phyloP scores from a whole-genome alignment of 257 asterid species.

The Petunia secreta region DNA sequence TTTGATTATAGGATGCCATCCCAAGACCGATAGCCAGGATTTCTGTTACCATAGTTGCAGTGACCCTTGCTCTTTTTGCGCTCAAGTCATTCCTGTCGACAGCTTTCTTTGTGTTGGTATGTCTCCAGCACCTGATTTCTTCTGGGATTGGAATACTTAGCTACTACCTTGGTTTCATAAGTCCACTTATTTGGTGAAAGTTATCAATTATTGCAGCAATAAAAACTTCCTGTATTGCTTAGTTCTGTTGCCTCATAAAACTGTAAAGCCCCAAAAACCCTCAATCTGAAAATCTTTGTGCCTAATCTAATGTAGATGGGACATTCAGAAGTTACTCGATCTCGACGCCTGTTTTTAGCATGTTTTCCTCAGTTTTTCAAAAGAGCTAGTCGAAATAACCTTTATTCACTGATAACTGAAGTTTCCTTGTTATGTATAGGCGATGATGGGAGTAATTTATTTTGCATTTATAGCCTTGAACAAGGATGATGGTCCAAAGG shows the following conservation, averaged over 20 bases:
- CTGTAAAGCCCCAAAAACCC: neutral
- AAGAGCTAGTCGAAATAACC: neutral
- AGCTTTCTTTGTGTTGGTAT: constrained; percentile 81
- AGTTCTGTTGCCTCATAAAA: neutral
- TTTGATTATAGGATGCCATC: constrained; percentile 51
- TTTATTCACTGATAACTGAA: neutral
- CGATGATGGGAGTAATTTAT: constrained; percentile 89
- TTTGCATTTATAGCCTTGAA: constrained; percentile 80
- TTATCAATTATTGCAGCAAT: neutral
- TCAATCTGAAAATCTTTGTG: neutral
- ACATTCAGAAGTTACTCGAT: constrained; percentile 2
- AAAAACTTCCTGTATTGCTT: neutral
- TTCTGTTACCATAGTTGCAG: constrained; percentile 59
- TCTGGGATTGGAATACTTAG: neutral
- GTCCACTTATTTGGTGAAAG: neutral
- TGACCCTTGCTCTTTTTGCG: constrained; percentile 55
- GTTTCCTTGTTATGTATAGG: constrained; percentile 49
- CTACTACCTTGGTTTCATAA: neutral
- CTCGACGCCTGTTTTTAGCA: neutral
- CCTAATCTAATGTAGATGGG: neutral
- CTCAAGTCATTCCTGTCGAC: constrained; percentile 89
- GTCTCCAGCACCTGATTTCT: constrained; percentile 25
- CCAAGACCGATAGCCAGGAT: constrained; percentile 93
- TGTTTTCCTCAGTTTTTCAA: neutral
- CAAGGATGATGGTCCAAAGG: constrained; percentile 78